phyloP scores from a whole-genome alignment of 176 grass and related monocot genomes.

The Stipa capillata region DNA sequence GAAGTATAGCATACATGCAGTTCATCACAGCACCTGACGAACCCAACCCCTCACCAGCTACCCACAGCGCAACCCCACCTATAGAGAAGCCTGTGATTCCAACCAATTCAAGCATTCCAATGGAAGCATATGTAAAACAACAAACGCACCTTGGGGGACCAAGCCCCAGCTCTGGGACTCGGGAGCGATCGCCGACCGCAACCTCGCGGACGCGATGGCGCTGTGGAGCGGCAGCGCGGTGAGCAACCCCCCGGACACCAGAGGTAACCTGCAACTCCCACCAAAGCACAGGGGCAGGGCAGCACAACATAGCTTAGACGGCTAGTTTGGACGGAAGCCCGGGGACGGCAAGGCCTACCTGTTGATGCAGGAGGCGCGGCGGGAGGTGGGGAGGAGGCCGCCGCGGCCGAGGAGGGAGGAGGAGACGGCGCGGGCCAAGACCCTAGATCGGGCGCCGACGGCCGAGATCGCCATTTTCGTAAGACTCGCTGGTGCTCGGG shows the following conservation, averaged over 20 bases:
- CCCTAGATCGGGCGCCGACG: slow-evolving; percentile 44
- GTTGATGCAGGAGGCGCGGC: slow-evolving; percentile 34
- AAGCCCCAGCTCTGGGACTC: slow-evolving; percentile 71
- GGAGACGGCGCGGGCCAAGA: slow-evolving; percentile 16
- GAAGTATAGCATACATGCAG: neutral
- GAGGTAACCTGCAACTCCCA: slow-evolving; percentile 35
- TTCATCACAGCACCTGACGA: neutral
- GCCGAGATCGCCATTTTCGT: slow-evolving; percentile 29
- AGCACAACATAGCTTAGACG: neutral
- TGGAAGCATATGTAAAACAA: neutral
- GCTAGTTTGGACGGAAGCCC: no score
- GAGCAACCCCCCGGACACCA: slow-evolving; percentile 36
- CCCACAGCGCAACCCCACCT: neutral
- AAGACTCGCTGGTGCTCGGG: neutral
- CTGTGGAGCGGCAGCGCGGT: slow-evolving; percentile 67
- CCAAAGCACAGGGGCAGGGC: neutral
- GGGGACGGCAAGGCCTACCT: slow-evolving; percentile 17
- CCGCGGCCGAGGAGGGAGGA: slow-evolving; percentile 14
- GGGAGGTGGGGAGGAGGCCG: slow-evolving; percentile 10
- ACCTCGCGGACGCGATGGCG: slow-evolving; percentile 48
- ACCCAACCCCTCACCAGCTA: neutral
- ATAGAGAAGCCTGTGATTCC: neutral
- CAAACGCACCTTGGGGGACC: slow-evolving; percentile 63
- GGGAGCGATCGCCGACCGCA: slow-evolving; percentile 44
- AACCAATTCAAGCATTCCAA: neutral